Percentiles rank a stretch among this genome's conserved stretches.
Conservation (phyloP, 1,139 yeast genomes). For the Yamadazyma aaseri region DNA sequence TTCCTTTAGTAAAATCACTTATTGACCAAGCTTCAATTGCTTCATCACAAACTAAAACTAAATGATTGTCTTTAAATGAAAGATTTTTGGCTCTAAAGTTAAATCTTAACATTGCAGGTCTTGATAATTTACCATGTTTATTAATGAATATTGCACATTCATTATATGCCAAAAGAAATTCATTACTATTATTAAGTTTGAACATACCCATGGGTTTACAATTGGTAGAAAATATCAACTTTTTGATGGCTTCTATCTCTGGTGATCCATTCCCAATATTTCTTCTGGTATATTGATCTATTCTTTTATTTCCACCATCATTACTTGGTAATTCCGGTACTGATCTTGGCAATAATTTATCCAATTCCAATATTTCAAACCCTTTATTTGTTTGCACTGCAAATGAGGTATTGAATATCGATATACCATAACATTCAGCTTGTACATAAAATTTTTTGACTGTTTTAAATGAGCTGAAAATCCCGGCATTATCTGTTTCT, state of each 20-base stretch:
- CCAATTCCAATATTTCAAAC: slow-evolving; percentile 64
- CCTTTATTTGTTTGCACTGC: slow-evolving; percentile 71
- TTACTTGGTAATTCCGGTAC: slow-evolving; percentile 47
- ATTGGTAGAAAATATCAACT: slow-evolving; percentile 33
- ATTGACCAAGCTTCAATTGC: slow-evolving; percentile 69
- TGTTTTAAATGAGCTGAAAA: slow-evolving; percentile 51
- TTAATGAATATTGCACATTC: slow-evolving; percentile 73
- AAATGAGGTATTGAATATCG: slow-evolving; percentile 59
- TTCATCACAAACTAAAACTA: slow-evolving; percentile 66
- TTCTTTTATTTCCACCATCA: slow-evolving; percentile 18
- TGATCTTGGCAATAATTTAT: slow-evolving; percentile 55
- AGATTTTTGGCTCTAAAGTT: slow-evolving; percentile 61
- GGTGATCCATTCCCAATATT: slow-evolving; percentile 12
- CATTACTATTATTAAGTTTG: slow-evolving; percentile 51
- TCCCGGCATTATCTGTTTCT: slow-evolving; percentile 47
- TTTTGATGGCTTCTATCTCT: slow-evolving; percentile 34
- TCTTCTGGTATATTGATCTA: slow-evolving; percentile 34
- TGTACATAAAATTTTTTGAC: slow-evolving; percentile 48
- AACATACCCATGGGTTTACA: slow-evolving; percentile 62
- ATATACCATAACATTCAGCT: slow-evolving; percentile 55
- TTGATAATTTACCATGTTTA: slow-evolving; percentile 60
- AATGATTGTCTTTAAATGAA: slow-evolving; percentile 55
- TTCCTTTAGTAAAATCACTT: slow-evolving; percentile 47
- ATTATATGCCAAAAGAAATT: slow-evolving; percentile 65
- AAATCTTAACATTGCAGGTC: slow-evolving; percentile 57